A percentile compares a stretch with the other conserved stretches of the same genome.
Conservation (phyloP, 1,284 basidiomycete genomes). For the Tetrapyrgos nigripes region DNA sequence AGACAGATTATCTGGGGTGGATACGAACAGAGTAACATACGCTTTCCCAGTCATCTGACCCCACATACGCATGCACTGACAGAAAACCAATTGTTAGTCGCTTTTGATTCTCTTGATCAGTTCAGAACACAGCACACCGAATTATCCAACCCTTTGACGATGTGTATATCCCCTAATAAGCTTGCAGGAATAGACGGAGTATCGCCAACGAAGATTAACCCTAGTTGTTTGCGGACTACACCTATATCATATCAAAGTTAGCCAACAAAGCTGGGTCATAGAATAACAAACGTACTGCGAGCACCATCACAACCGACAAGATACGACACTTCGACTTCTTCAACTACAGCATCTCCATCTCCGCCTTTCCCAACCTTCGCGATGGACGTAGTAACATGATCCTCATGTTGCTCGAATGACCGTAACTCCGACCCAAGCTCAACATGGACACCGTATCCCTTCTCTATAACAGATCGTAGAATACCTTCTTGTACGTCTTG, state of each 20-base stretch:
- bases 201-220: constrained; percentile 38
- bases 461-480: constrained; percentile 32
- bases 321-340: constrained; percentile 16
- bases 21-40: constrained; percentile 23
- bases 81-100: not conserved
- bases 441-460: constrained; percentile 27
- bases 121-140: constrained; percentile 7
- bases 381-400: constrained; percentile 17
- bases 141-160: constrained; percentile 35
- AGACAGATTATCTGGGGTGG: not conserved
- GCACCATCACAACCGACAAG: constrained; percentile 12
- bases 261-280: constrained; percentile 18
- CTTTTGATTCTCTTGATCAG: not conserved
- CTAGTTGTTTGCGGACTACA: constrained; percentile 36
- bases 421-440: constrained; percentile 36
- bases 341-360: not conserved
- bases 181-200: constrained; percentile 23
- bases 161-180: constrained; percentile 33
- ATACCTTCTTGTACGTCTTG: constrained; percentile 34
- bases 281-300: constrained; percentile 17
- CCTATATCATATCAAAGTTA: constrained; percentile 12
- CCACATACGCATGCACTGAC: constrained; percentile 44
- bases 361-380: not conserved
- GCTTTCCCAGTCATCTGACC: constrained; percentile 32
- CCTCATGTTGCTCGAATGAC: constrained; percentile 31